Conservation (phyloP, 2,329 filamentous ascomycete species). For the Fusarium transvaalense region DNA sequence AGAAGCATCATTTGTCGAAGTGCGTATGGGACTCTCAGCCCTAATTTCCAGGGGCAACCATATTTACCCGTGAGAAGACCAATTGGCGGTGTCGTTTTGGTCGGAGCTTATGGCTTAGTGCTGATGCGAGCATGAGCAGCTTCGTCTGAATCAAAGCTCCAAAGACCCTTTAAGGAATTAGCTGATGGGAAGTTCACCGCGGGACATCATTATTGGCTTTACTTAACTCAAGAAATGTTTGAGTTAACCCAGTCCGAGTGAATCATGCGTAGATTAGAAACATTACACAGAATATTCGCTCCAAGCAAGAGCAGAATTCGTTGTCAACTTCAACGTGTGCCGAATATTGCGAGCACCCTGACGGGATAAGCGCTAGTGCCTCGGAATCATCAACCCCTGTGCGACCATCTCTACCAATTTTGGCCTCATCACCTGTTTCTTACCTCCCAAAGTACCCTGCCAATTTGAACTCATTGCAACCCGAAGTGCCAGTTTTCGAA, state of each 20-base stretch:
- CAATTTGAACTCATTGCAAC: conserved; percentile 9
- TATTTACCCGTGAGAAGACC: neutral
- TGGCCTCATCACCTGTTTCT: conserved; percentile 5
- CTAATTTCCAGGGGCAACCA: conserved; percentile 11
- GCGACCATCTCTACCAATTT: conserved; percentile 20
- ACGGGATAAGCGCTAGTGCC: conserved; percentile 18
- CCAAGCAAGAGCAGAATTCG: too few relatives aligned
- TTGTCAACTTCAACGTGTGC: neutral
- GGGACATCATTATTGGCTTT: neutral
- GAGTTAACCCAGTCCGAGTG: neutral
- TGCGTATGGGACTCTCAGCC: neutral
- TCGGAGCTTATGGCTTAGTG: conserved; percentile 1
- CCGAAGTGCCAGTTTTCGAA: neutral
- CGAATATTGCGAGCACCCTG: neutral
- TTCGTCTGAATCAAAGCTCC: neutral
- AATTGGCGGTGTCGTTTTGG: neutral
- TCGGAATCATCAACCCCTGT: conserved; percentile 9
- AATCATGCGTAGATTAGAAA: neutral
- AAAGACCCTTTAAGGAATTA: neutral
- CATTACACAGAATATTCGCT: neutral
- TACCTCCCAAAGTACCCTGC: conserved; percentile 13
- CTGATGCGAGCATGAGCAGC: neutral
- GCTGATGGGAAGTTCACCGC: too few relatives aligned
- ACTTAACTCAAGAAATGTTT: neutral
- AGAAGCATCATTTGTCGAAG: neutral